Base-by-base conservation (phyloP, 2,329 filamentous ascomycete species). In the Tolypocladium sp. region DNA sequence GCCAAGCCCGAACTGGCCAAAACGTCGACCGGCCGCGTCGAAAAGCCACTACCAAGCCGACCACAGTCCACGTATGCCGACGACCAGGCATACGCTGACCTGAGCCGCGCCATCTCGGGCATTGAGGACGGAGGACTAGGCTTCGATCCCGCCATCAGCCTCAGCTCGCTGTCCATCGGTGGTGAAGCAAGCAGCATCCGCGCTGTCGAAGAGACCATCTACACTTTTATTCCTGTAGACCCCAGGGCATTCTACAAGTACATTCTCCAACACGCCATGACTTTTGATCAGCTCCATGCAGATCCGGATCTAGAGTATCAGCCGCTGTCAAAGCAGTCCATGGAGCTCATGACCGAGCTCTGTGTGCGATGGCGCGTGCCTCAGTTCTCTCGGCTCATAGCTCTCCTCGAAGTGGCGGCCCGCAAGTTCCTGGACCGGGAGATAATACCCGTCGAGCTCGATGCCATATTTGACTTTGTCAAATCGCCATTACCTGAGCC, bases 341-440 rank as follows among this genome's bases (percentile, higher is more conserved):
- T 85, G 55, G 92, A 97, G 59, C 77, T 99, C 53, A 75, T 99
- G 62, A 89, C 88, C 61, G 93, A 97, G 71, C 81, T 97, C 59
- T 90, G 88, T 60, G 78, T 91, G 62, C 86, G 92, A 67, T 99
- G 94, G 94, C 87, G 94, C 56, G 82, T 99, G 62, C 92, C 93
- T 2, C 86, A 88, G 63, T 91, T 87, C 68, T 91, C 91, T 4
- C 84, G 92, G 52, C 80, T 91, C 57, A 85, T 96, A 7, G 75
- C 93, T 7, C 87, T 96, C 66, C 76, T 97, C 41, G 94, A 97
- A 74, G 89, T 95, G 59, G 83, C 91, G 8, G 83, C 88, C 27
- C 88, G 92, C 67, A 94, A 94, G 71, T 97, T 92, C 69, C 77
- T 91, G 53, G 89, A 96, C 64, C 86, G 90, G 64, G 89, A 96